phyloP scores from a whole-genome alignment of 1,139 yeast genomes.

The Geotrichum candidum region DNA sequence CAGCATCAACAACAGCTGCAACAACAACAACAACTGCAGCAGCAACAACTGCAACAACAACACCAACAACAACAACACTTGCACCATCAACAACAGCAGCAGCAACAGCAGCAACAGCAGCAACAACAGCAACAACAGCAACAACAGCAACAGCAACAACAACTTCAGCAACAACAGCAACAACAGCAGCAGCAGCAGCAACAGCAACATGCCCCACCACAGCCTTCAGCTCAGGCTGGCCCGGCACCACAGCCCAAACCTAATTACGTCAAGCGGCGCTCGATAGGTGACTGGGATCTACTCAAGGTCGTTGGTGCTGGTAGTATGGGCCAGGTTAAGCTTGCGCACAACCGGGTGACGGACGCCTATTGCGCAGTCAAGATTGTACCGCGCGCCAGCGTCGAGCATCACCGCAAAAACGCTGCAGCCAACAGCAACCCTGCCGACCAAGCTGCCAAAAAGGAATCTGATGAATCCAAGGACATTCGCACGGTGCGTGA shows the following conservation, averaged over 20 bases:
- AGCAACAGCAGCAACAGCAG: not conserved
- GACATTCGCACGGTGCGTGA: slow-evolving; percentile 91
- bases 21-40: not conserved
- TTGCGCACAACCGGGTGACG: slow-evolving; percentile 79
- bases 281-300: slow-evolving; percentile 97
- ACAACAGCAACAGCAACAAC: not conserved
- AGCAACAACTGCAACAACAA: not conserved
- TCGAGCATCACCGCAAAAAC: slow-evolving; percentile 39
- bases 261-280: slow-evolving; percentile 48
- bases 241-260: slow-evolving; percentile 5
- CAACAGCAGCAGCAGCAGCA: not conserved
- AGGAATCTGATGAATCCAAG: slow-evolving; percentile 82
- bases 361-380: slow-evolving; percentile 69
- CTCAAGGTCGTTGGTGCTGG: slow-evolving; percentile 96
- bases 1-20: not conserved
- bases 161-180: not conserved
- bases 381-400: slow-evolving; percentile 58
- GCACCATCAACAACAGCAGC: not conserved
- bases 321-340: slow-evolving; percentile 96
- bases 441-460: slow-evolving; percentile 46
- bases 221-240: not conserved
- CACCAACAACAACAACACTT: not conserved
- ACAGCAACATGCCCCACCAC: not conserved
- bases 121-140: not conserved
- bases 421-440: slow-evolving; percentile 39